Percentiles rank a stretch among this genome's conserved stretches.
Conservation (phyloP, 2,329 filamentous ascomycete species). For the Xylariaceae sp. region DNA sequence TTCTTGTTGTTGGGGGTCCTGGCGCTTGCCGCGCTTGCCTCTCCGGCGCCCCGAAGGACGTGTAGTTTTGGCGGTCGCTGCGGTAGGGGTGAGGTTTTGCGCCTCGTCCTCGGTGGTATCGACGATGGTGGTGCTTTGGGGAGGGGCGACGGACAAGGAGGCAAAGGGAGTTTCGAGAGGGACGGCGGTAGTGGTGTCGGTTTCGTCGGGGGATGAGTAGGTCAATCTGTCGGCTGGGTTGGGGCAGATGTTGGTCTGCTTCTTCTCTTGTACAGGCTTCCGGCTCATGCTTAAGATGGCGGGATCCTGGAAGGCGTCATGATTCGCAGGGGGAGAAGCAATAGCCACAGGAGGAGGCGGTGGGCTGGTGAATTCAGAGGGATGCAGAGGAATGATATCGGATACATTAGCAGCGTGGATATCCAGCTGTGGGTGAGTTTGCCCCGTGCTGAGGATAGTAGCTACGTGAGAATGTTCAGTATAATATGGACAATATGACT, state of each 20-base stretch:
- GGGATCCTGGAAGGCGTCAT: constrained; percentile 65
- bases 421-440: constrained; percentile 15
- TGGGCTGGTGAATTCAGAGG: not conserved
- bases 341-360: constrained; percentile 21
- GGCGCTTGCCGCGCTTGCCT: constrained; percentile 22
- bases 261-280: constrained; percentile 35
- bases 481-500: not conserved
- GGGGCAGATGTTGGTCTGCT: constrained; percentile 24
- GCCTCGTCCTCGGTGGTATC: constrained; percentile 22
- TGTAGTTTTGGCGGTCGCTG: constrained; percentile 9
- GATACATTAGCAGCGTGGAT: constrained; percentile 24
- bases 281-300: constrained; percentile 70
- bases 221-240: constrained; percentile 25
- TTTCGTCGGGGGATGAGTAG: constrained; percentile 24
- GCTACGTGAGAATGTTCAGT: constrained; percentile 11
- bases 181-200: constrained; percentile 18
- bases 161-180: constrained; percentile 6
- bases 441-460: constrained; percentile 15
- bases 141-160: constrained; percentile 17
- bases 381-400: constrained; percentile 22
- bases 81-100: constrained; percentile 17
- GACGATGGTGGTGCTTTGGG: constrained; percentile 9
- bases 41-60: constrained; percentile 17
- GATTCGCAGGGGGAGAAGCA: constrained; percentile 25
- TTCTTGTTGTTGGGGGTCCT: constrained; percentile 13